Percentiles rank a stretch among this genome's conserved stretches.
Conservation (phyloP, 495 filamentous ascomycete genomes). For the Talaromyces wortmannii region DNA sequence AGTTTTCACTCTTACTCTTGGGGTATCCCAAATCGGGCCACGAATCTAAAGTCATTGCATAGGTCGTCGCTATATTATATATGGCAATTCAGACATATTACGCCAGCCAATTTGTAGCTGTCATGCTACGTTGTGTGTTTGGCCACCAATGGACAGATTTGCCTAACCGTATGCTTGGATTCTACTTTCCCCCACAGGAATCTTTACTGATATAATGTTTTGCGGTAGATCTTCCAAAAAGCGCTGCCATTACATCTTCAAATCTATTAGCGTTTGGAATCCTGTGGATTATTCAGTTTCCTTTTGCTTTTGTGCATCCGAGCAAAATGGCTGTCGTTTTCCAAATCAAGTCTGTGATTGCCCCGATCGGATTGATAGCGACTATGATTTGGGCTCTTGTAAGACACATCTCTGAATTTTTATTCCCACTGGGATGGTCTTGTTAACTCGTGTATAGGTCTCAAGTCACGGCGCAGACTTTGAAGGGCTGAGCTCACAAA, state of each 20-base stretch:
- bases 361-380: slow-evolving; percentile 1
- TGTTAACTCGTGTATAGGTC: background rate
- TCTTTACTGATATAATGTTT: background rate
- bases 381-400: slow-evolving; percentile 4
- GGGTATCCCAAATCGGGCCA: background rate
- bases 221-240: slow-evolving; percentile 26
- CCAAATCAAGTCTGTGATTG: slow-evolving; percentile 1
- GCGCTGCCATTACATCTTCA: slow-evolving; percentile 47
- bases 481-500: background rate
- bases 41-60: background rate
- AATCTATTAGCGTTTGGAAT: slow-evolving; percentile 56
- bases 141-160: slow-evolving; percentile 58
- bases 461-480: slow-evolving; percentile 4
- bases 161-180: slow-evolving; percentile 27
- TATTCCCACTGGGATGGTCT: slow-evolving; percentile 4
- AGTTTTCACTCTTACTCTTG: background rate
- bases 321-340: slow-evolving; percentile 1
- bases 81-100: slow-evolving; percentile 5
- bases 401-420: background rate
- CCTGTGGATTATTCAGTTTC: slow-evolving; percentile 28
- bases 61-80: slow-evolving; percentile 2
- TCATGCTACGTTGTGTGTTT: slow-evolving; percentile 49
- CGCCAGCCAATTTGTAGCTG: slow-evolving; percentile 14
- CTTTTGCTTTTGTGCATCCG: slow-evolving; percentile 18
- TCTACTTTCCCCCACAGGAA: background rate